Base-by-base conservation (phyloP, 129 eudicot genomes). In the Saposhnikovia divaricata region DNA sequence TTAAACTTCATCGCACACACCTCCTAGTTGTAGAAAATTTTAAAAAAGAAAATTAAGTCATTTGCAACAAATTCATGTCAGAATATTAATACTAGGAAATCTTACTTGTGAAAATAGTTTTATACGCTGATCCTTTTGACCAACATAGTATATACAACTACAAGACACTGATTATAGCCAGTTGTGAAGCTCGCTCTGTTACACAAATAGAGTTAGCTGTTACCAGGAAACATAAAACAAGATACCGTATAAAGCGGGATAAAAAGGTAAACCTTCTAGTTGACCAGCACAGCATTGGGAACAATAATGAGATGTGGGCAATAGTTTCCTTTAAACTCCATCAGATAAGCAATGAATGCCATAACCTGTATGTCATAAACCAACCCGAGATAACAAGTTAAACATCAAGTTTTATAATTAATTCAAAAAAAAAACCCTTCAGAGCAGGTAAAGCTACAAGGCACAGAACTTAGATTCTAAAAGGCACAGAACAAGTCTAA, bases 291-390 rank as follows among this genome's bases (percentile, higher is more conserved):
- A 77, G 99, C 99, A 90, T 95, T 95, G 34, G 99, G 99, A 75
- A 95, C 99, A 70, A 95, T 95, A 78, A 95, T 95, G 68, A 95
- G 97, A 89, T 95, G 99, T 63, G 99, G 99, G 23, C 99, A 97
- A 89, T 95, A 92, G 79, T 95, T 92, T 68, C 97, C 93, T 90
- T 95, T 95, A 81, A 86, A 95, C 87, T 95, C 99, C 99, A 95
- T 95, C 77, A 95, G 83, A 83, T 95, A 92, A 84, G 99, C 99
- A 87, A 95, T 95, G 81, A 95, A 87, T 31, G 99, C 88, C 99
- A 95, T 95, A 80, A 95, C 99, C 97, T 95, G 90, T 37, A 45
- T 38, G 82, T 61, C 68, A 50, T 84, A 28, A 40, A 27, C 46
- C 6, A 73, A 78, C 39, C 25, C 78, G 16, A 63, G 44, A 78